phyloP scores from a whole-genome alignment of 352 stramenopile species.

The Pythium utonaiense region DNA sequence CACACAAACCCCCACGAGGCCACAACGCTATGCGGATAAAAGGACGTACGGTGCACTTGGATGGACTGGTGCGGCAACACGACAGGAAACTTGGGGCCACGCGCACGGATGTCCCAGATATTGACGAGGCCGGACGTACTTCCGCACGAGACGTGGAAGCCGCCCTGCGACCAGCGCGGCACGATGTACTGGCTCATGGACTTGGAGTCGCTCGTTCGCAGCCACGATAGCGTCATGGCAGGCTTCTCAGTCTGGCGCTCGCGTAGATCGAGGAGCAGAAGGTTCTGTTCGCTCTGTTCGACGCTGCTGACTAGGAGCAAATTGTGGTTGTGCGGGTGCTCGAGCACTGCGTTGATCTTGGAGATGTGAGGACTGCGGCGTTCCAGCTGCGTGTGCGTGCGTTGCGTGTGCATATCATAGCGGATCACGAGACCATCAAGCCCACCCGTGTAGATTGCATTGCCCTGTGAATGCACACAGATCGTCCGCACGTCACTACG shows the following conservation, averaged over 20 bases:
- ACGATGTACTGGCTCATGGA: constrained; percentile 86
- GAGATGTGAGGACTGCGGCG: constrained; percentile 71
- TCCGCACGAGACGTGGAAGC: constrained; percentile 43
- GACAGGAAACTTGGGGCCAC: constrained; percentile 44
- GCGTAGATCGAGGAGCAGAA: constrained; percentile 75
- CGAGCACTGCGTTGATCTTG: constrained; percentile 81
- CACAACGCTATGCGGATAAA: background rate
- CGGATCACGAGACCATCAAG: constrained; percentile 67
- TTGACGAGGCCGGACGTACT: constrained; percentile 31
- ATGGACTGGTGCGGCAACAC: constrained; percentile 75
- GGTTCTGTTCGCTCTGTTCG: constrained; percentile 55
- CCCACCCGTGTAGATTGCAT: constrained; percentile 62
- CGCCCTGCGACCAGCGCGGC: constrained; percentile 65
- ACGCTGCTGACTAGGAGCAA: constrained; percentile 74
- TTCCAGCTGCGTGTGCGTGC: constrained; percentile 48
- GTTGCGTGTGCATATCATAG: constrained; percentile 61
- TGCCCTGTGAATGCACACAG: constrained; percentile 72
- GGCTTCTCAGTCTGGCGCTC: constrained; percentile 36
- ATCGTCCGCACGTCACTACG: constrained; percentile 71
- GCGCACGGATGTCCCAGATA: constrained; percentile 79
- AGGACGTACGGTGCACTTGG: constrained; percentile 67
- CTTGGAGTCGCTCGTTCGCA: constrained; percentile 42
- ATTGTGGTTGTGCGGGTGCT: constrained; percentile 82
- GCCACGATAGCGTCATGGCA: constrained; percentile 64
- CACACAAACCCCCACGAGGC: background rate